phyloP scores from a whole-genome alignment of 2,329 filamentous ascomycete species.

The Pseudocercospora eumusae region DNA sequence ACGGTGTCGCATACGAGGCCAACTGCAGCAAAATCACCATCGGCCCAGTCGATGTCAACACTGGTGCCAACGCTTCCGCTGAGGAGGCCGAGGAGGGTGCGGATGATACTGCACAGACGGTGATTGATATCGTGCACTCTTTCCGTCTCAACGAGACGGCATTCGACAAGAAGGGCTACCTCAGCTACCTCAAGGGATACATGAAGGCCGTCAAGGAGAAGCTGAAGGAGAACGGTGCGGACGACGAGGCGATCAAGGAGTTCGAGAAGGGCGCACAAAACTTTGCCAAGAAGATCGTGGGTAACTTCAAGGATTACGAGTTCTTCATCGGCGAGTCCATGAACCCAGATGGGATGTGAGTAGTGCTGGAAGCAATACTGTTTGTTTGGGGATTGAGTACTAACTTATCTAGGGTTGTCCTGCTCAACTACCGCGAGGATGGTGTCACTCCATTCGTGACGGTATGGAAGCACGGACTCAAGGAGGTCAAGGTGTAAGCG shows the following conservation, averaged over 20 bases:
- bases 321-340: conserved; percentile 91
- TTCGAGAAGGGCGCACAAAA: conserved; percentile 76
- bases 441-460: conserved; percentile 86
- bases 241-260: conserved; percentile 67
- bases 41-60: conserved; percentile 70
- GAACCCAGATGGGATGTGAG: conserved; percentile 91
- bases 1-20: conserved; percentile 81
- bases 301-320: conserved; percentile 94
- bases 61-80: conserved; percentile 93
- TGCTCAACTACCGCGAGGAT: conserved; percentile 97
- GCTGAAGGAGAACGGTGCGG: conserved; percentile 63
- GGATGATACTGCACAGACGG: conserved; percentile 70
- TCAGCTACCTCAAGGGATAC: conserved; percentile 86
- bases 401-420: conserved; percentile 65
- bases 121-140: conserved; percentile 91
- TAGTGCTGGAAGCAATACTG: conserved; percentile 29
- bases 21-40: conserved; percentile 88
- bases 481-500: conserved; percentile 83
- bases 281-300: conserved; percentile 80
- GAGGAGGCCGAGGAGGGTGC: conserved; percentile 75
- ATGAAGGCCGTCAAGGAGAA: conserved; percentile 82
- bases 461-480: conserved; percentile 93
- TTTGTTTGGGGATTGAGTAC: conserved; percentile 7
- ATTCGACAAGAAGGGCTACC: conserved; percentile 88
- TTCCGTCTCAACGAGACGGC: conserved; percentile 80